Evolutionary conservation across 768 basidiomycete genomes (phyloP), one percentile per base, ranked within the genome.

Genomic region (Naganishia onofrii): DNA sequence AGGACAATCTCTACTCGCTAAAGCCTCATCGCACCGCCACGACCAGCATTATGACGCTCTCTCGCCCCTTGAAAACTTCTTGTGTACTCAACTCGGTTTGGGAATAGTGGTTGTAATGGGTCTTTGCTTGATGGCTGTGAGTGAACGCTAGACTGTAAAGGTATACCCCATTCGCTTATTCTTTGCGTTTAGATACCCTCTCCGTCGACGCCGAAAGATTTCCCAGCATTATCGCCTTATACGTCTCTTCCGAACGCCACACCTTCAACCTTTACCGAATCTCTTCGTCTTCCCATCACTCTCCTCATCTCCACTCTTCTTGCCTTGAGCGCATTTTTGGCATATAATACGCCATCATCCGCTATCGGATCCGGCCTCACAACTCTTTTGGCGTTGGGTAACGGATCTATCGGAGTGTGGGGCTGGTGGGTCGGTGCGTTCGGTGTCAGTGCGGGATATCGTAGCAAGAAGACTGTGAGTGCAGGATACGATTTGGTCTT

Each of bases 371-470:
- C 75, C 10, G 80, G 76, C 3, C 57, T 81, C 28, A 76, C 74
- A 0, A 69, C 34, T n/a, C 58, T 76, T 3, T 55, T 79, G 3
- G 75, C 74, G 17, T 31, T 73, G 2, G 78, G 80, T 1, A 74
- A 78, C 70, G 73, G 70, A 1, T 28, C 71, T 6, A 57, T 81
- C 6, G 76, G 75, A 0, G 65, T 77, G 13, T 81, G 80, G 80
- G 80, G 80, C 19, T 81, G 78, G 76, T 79, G 80, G 78, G 76
- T 76, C 0, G 70, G 76, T 12, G 74, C 76, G 10, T 81, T 81
- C 73, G 80, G 80, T 3, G 46, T 55, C 28, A 56, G 69, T 13
- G 67, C 60, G 3, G 65, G 63, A 38, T 66, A 52, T 8, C 53
- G 58, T n/a, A 64, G 66, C 26, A 65, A 55, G 56, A 73, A 71